Percentiles rank a stretch among this genome's conserved stretches.
Evolutionary conservation across 2,329 filamentous ascomycete genomes (phyloP).

Genomic region (Chrysosporium queenslandicum): DNA sequence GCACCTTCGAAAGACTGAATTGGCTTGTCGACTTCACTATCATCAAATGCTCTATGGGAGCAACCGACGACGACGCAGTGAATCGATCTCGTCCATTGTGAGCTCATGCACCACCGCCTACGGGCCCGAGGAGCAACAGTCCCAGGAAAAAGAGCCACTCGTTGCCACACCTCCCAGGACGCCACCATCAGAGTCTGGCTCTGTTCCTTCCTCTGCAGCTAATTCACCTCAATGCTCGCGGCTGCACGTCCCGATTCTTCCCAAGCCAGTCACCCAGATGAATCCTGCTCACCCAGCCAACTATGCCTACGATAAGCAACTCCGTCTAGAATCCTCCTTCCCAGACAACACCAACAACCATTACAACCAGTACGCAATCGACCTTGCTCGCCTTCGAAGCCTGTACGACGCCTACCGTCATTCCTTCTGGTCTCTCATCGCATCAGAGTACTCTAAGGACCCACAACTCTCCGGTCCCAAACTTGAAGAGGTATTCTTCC

Average conservation of each 20-base stretch:
- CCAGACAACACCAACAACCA: slow-evolving; percentile 1
- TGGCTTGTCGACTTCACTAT: slow-evolving; percentile 78
- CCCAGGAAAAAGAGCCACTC: slow-evolving; percentile 2
- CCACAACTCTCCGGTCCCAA: slow-evolving; percentile 15
- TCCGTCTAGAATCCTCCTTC: slow-evolving; percentile 6
- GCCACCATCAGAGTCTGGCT: slow-evolving; percentile 9
- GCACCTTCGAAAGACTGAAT: slow-evolving; percentile 76
- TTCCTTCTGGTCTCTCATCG: slow-evolving; percentile 63
- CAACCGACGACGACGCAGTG: slow-evolving; percentile 66
- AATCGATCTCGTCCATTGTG: slow-evolving; percentile 55
- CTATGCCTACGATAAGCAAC: slow-evolving; percentile 9
- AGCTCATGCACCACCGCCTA: slow-evolving; percentile 33
- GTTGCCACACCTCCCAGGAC: slow-evolving; percentile 6
- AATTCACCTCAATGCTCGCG: slow-evolving; percentile 7
- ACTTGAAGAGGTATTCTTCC: slow-evolving; percentile 21
- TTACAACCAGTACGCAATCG: slow-evolving; percentile 34
- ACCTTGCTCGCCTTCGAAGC: slow-evolving; percentile 56
- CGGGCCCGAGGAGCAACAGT: slow-evolving; percentile 4
- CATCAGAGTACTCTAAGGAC: slow-evolving; percentile 51
- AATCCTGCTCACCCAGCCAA: neutral
- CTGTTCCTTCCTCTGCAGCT: slow-evolving; percentile 7
- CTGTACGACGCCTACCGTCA: slow-evolving; percentile 61
- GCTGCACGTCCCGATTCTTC: slow-evolving; percentile 11
- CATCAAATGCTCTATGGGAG: slow-evolving; percentile 75
- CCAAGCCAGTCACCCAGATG: slow-evolving; percentile 10